Base-by-base conservation (phyloP, 768 basidiomycete species). In the Lactifluus rugatus region DNA sequence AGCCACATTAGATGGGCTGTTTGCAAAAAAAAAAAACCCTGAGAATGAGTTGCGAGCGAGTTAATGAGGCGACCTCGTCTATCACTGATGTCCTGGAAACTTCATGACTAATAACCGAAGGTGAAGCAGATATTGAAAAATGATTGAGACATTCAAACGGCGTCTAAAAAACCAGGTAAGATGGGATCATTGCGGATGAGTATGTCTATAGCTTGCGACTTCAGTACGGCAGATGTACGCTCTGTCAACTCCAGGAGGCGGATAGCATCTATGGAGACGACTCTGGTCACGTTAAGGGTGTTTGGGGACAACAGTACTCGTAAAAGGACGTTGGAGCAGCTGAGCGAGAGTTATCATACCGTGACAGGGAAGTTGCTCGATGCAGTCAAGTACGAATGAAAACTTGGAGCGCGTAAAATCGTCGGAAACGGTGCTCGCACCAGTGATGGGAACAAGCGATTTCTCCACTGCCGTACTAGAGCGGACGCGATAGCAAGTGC, bases 161-260 rank as follows among this genome's bases (percentile, higher is more conserved):
- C 5, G 89, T 89, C 51, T 81, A 78, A 75, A 87, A 86, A 26
- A 89, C n/a, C 77, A 2, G 82, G 80, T 16, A 89, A 72, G 39
- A 93, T 70, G 3, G 91, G 79, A 65, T 93, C 92, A 45, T 78
- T 81, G 57, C 75, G 76, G 39, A 89, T 76, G 26, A 93, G 74
- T 3, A 78, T 73, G 19, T 89, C 87, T 1, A 84, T 80, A 60
- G 84, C 84, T 52, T 88, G 82, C 1, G 88, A 89, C 66, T 82
- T 86, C 70, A 98, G 81, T 36, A 95, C 82, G 1, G 88, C 87
- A 2, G 90, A 93, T 1, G 89, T 89, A 57, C 96, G 87, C 39
- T 85, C 85, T 1, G 90, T 89, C 46, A 97, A 74, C 68, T 97
- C 93, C 64, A 98, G 82, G 7, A 98, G 78, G 19, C 94, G 91